Percentiles rank a stretch among this genome's conserved stretches.
phyloP scores from a whole-genome alignment of 345 rosid genomes.

The Boechera stricta region DNA sequence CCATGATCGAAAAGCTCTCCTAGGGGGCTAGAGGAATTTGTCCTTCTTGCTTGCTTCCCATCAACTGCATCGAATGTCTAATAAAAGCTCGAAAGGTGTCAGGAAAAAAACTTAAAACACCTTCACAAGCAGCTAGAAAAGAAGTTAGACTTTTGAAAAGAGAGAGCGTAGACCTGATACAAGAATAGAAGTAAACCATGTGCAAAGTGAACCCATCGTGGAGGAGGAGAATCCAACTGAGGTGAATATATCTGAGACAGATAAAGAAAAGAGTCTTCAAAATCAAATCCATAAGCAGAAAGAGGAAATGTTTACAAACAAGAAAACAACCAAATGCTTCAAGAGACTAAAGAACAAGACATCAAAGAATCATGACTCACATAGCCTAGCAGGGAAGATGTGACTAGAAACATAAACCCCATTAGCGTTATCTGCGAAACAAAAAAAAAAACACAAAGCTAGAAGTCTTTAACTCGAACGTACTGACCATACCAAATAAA shows the following conservation, averaged over 20 bases:
- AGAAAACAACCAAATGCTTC: slow-evolving; percentile 6
- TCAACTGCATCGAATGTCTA: slow-evolving; percentile 99
- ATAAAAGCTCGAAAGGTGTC: slow-evolving; percentile 5
- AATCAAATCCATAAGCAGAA: neutral
- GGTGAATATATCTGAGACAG: slow-evolving; percentile 47
- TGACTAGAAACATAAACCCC: slow-evolving; percentile 87
- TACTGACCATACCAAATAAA: neutral
- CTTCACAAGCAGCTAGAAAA: neutral
- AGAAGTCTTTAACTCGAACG: neutral
- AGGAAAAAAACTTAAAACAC: slow-evolving; percentile 4
- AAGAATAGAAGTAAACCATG: slow-evolving; percentile 94
- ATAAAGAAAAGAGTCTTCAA: slow-evolving; percentile 22
- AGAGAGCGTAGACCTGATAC: slow-evolving; percentile 70
- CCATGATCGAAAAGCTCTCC: slow-evolving; percentile 99
- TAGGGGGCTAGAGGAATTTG: slow-evolving; percentile 90
- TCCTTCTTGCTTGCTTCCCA: slow-evolving; percentile 98
- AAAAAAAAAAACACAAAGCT: slow-evolving; percentile 25
- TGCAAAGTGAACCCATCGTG: slow-evolving; percentile 96
- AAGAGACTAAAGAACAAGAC: slow-evolving; percentile 19
- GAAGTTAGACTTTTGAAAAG: neutral
- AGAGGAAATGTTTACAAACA: neutral
- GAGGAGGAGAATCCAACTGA: slow-evolving; percentile 87
- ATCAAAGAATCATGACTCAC: slow-evolving; percentile 59
- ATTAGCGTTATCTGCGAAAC: slow-evolving; percentile 81
- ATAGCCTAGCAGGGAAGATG: slow-evolving; percentile 82